phyloP scores from a whole-genome alignment of 2,329 filamentous ascomycete genomes.

The Blumeriella jaapii region DNA sequence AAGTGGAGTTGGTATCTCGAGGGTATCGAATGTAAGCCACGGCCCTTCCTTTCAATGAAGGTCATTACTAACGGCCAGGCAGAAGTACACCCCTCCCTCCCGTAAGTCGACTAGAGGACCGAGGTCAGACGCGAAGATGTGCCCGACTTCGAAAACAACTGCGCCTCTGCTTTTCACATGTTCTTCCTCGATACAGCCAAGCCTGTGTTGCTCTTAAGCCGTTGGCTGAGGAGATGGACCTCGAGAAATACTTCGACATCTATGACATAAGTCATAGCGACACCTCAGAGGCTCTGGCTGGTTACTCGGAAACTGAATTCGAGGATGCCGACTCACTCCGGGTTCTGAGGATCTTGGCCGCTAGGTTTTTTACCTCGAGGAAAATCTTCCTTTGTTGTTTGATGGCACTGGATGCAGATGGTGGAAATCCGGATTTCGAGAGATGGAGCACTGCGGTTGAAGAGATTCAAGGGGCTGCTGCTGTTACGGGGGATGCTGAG shows the following conservation, averaged over 20 bases:
- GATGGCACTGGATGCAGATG: constrained; percentile 73
- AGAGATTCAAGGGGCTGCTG: constrained; percentile 55
- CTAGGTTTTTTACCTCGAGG: constrained; percentile 67
- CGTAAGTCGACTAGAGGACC: constrained; percentile 83
- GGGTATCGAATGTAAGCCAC: constrained; percentile 67
- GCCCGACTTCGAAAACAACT: constrained; percentile 68
- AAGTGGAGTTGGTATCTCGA: constrained; percentile 88
- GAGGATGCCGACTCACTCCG: constrained; percentile 72
- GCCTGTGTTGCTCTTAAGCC: constrained; percentile 57
- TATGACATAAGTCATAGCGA: constrained; percentile 70
- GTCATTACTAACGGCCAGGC: constrained; percentile 12
- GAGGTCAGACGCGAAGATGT: constrained; percentile 67
- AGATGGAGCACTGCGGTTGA: constrained; percentile 72
- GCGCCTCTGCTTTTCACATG: constrained; percentile 54
- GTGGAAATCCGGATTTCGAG: constrained; percentile 62
- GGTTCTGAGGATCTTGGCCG: constrained; percentile 68
- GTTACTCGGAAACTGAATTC: constrained; percentile 52
- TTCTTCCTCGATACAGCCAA: constrained; percentile 61
- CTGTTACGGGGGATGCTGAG: constrained; percentile 49
- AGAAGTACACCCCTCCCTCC: constrained; percentile 85
- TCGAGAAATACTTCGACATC: constrained; percentile 88
- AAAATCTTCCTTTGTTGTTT: constrained; percentile 85
- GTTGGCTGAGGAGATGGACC: constrained; percentile 66
- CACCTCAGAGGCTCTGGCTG: constrained; percentile 55
- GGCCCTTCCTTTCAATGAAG: not conserved